Evolutionary conservation across 352 stramenopile genomes (phyloP).

Genomic region (Peronosclerospora sorghi): DNA sequence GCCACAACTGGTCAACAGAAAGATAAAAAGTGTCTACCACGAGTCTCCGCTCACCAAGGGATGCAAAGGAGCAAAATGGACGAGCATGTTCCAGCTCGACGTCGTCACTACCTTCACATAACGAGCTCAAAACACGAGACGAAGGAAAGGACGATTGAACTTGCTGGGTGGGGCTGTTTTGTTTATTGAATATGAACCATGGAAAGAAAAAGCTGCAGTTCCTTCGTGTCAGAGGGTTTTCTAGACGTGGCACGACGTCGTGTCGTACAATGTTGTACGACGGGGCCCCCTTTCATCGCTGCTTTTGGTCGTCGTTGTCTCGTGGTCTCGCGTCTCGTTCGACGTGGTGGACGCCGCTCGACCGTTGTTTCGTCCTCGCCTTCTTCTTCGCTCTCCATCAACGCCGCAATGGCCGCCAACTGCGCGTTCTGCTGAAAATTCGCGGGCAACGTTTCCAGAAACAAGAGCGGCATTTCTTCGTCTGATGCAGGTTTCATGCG

Average conservation of each 20-base stretch:
- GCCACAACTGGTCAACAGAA: too few species aligned
- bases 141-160: not conserved
- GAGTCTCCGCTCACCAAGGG: too few species aligned
- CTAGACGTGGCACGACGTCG: slow-evolving; percentile 1
- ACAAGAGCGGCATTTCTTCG: slow-evolving; percentile 69
- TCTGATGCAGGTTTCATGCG: too few species aligned
- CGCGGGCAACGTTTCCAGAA: slow-evolving; percentile 55
- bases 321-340: slow-evolving; percentile 5
- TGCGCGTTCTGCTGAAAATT: slow-evolving; percentile 57
- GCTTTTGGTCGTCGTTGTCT: not conserved
- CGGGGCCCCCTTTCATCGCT: slow-evolving; percentile 20
- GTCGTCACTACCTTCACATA: too few species aligned
- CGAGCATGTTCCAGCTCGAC: too few species aligned
- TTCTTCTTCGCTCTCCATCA: slow-evolving; percentile 56
- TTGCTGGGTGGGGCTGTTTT: not conserved
- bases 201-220: slow-evolving; percentile 46
- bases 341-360: not conserved
- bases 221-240: slow-evolving; percentile 22
- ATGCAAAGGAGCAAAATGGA: too few species aligned
- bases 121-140: slow-evolving; percentile 1
- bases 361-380: slow-evolving; percentile 2
- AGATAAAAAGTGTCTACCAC: too few species aligned
- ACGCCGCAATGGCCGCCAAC: slow-evolving; percentile 61
- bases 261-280: slow-evolving; percentile 11
- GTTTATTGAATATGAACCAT: slow-evolving; percentile 39